Base-by-base conservation (phyloP, 2,329 filamentous ascomycete species). In the Nemania sp. region DNA sequence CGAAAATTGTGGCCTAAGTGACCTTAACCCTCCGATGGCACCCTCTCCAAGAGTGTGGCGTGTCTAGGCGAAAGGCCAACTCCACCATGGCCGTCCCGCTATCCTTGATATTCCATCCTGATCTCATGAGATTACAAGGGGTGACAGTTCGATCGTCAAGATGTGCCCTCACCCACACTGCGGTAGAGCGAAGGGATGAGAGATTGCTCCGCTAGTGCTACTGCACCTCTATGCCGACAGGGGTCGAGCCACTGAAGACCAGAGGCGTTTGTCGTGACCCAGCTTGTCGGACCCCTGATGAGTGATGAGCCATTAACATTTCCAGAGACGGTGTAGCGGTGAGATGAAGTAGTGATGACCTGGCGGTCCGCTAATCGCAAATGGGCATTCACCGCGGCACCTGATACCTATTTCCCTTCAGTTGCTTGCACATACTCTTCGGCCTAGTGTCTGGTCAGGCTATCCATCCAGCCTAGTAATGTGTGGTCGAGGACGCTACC, bases 261-360 rank as follows among this genome's bases (percentile, higher is more conserved):
- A 61, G 29, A 58, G 48, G 52, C 46, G 42, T 55, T 49, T 48
- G 46, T 54, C 56, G 51, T 59, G 56, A 57, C 25, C 56, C 56
- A 50, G 35, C 60, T 58, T 49, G 59, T 54, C 50, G 54, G 59
- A 60, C 59, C 59, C 56, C 51, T 62, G 59, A 57, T 59, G 59
- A 59, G 40, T 53, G 54, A 61, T 49, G 48, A 40, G 47, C 50
- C 40, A 54, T 54, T 52, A 46, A 56, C n/a, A 54, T 40, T 57
- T 51, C 59, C 46, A 55, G 53, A 60, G 57, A 49, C 53, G 49
- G 59, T 60, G 60, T 60, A 54, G 63, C 63, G 63, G 63, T 65
- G 63, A 65, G 52, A 37, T 61, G 52, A 60, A 50, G 48, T 49
- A 50, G 20, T 39, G 48, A 63, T 59, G 54, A 54, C 63, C 54